These are phyloP conservation scores for Fusarium gaditjirri DNA, from an alignment of 2,329 filamentous ascomycete genomes.

Conservation along the genomic window DNA sequence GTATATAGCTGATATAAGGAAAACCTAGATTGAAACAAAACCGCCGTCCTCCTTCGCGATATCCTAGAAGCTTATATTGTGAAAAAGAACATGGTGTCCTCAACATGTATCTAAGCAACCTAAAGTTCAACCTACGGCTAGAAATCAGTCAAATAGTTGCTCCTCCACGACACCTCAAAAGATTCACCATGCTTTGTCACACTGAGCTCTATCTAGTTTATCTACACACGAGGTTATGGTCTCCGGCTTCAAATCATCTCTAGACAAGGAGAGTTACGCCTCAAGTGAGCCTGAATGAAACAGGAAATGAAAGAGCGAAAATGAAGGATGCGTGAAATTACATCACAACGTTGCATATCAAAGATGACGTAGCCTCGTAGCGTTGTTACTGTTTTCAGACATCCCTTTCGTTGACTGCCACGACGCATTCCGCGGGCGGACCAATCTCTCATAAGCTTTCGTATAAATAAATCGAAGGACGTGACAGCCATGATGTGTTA, in stretches of 20 bases:
- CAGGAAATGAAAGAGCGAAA: not conserved
- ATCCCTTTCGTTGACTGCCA: not conserved
- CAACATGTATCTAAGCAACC: too few species aligned
- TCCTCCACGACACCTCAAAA: too few species aligned
- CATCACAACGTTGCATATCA: not conserved
- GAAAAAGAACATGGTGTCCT: too few species aligned
- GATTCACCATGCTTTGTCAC: too few species aligned
- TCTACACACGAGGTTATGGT: not conserved
- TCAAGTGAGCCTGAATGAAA: not conserved
- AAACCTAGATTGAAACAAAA: too few species aligned
- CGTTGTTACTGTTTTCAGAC: not conserved
- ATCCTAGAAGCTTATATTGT: too few species aligned
- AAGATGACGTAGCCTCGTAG: not conserved
- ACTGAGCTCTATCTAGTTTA: not conserved
- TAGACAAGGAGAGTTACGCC: not conserved
- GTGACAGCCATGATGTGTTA: not conserved
- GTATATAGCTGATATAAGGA: too few species aligned
- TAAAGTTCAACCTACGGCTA: too few species aligned
- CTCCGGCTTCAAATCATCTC: rapidly evolving
- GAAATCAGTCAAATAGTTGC: too few species aligned
- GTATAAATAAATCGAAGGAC: not conserved
- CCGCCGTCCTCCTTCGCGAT: too few species aligned
- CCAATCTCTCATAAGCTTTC: not conserved
- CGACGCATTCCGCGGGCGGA: not conserved
- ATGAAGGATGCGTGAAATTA: not conserved